Evolutionary conservation across 805 yeast species (phyloP), one percentile per base, ranked within the genome.

Genomic region (Blastobotrys mokoenaii): DNA sequence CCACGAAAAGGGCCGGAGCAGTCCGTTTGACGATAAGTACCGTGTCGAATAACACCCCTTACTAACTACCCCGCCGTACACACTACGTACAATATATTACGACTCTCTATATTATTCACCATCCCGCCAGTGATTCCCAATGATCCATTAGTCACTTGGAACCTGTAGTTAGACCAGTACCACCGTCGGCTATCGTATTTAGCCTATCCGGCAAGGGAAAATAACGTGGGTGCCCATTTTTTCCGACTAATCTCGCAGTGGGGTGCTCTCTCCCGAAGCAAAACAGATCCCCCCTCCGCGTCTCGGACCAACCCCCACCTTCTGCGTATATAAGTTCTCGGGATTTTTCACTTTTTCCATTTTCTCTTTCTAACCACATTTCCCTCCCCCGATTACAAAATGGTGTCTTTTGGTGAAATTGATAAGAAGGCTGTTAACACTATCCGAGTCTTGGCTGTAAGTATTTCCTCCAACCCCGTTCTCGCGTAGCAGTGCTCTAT

Each of bases 341-440:
- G 37, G 37, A 34, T 14, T 14, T 34, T 20, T 22, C 40, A 37
- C 30, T 37, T 18, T 18, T 3, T 14, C 15, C 30, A 16, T 4
- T 35, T 34, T 20, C 38, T 35, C 34, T 43, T 22, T 17, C 30
- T 35, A n/a, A 12, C 38, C 34, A 10, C 25, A 4, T 20, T 14
- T 14, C 40, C 8, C 14, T 29, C 32, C 14, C 14, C 14, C 5
- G 12, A 8, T 12, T 11, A 38, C n/a, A 25, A 9, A 38, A 38
- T 25, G 41, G 33, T 34, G 12, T 34, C 48, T 30, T 67, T 64
- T 57, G 61, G 74, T 43, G 81, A 77, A 50, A 69, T 84, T 59
- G 95, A 89, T 67, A 72, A 71, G 55, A 73, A 73, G 64, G 85
- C 96, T 48, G 73, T 90, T 68, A 74, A 77, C 74, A 86, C 97